These are phyloP conservation scores for Chamaenerion angustifolium DNA, from an alignment of 345 rosid genomes.

Conservation along the genomic window DNA sequence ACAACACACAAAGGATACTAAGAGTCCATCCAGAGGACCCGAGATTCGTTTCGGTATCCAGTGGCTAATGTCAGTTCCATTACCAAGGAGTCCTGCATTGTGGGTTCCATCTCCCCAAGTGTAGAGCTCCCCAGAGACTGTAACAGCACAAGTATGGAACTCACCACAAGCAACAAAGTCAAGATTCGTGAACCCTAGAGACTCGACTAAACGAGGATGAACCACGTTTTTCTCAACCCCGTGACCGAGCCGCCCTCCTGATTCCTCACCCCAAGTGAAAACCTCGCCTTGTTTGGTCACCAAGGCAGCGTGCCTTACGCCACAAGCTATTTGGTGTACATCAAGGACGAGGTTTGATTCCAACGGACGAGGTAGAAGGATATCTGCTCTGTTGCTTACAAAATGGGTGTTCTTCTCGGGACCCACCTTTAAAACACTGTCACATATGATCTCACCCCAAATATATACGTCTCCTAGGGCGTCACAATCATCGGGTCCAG, in stretches of 20 bases:
- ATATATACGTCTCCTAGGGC: constrained; percentile 93
- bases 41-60: constrained; percentile 97
- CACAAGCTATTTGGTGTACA: constrained; percentile 82
- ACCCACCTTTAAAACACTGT: constrained; percentile 43
- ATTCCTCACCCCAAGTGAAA: constrained; percentile 95
- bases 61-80: constrained; percentile 76
- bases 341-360: constrained; percentile 81
- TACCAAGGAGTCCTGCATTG: constrained; percentile 90
- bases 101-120: constrained; percentile 98
- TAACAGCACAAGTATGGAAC: constrained; percentile 88
- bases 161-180: constrained; percentile 93
- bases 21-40: constrained; percentile 91
- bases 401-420: constrained; percentile 40
- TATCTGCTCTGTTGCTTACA: constrained; percentile 49
- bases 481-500: constrained; percentile 91
- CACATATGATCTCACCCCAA: constrained; percentile 91
- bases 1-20: constrained; percentile 70
- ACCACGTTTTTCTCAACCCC: constrained; percentile 65
- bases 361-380: constrained; percentile 62
- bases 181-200: constrained; percentile 44
- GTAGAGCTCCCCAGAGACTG: constrained; percentile 80
- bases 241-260: constrained; percentile 95
- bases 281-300: constrained; percentile 90
- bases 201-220: constrained; percentile 70
- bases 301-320: constrained; percentile 79